Conservation (phyloP, 2,329 filamentous ascomycete species). For the Colletotrichum tabaci region DNA sequence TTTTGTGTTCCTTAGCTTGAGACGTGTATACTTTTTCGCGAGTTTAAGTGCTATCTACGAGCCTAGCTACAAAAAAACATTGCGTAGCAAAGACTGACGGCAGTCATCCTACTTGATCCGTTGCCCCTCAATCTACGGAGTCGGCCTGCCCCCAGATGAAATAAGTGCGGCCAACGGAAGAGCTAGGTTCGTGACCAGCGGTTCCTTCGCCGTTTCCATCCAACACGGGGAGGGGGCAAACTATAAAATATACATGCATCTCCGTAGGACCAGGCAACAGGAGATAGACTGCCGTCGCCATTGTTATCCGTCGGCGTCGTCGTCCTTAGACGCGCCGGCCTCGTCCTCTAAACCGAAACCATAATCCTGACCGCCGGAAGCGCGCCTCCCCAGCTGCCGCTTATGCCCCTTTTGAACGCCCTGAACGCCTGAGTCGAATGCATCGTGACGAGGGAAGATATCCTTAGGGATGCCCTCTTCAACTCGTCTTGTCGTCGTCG, state of each 20-base stretch:
- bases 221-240: background rate
- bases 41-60: conserved; percentile 43
- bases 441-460: conserved; percentile 52
- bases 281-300: conserved; percentile 75
- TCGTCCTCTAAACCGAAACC: conserved; percentile 56
- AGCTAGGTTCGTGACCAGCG: conserved; percentile 11
- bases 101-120: conserved; percentile 75
- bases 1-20: conserved; percentile 18
- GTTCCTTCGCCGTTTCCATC: background rate
- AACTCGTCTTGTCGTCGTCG: conserved; percentile 73
- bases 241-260: conserved; percentile 40
- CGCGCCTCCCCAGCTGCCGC: conserved; percentile 48
- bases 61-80: conserved; percentile 51
- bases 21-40: conserved; percentile 1
- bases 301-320: conserved; percentile 69
- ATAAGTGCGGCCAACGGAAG: conserved; percentile 15
- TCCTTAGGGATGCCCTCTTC: conserved; percentile 67
- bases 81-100: conserved; percentile 61
- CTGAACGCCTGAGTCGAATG: conserved; percentile 64
- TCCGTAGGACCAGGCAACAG: conserved; percentile 75
- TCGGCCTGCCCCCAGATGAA: conserved; percentile 25
- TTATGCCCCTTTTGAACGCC: conserved; percentile 64
- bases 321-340: conserved; percentile 72
- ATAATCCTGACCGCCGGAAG: conserved; percentile 49
- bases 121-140: conserved; percentile 69